phyloP scores from a whole-genome alignment of 2,329 filamentous ascomycete genomes.

The Aspergillus glaucus region DNA sequence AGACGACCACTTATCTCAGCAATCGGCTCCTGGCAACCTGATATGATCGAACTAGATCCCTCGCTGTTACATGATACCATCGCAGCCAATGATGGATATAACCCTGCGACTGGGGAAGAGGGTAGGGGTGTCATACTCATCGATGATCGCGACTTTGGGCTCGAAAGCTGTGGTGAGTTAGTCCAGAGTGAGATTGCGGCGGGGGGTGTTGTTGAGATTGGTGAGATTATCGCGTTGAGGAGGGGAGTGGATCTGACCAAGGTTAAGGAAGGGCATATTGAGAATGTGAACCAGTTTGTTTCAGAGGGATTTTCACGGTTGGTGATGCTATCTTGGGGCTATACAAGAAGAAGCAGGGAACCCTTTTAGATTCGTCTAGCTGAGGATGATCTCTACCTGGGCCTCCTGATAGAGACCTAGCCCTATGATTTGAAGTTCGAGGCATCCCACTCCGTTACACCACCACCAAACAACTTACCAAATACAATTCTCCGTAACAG shows the following conservation, averaged over 20 bases:
- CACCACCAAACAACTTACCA: constrained; percentile 21
- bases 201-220: constrained; percentile 6
- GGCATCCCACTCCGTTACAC: too few relatives aligned
- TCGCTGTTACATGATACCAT: constrained; percentile 10
- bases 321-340: constrained; percentile 3
- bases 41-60: constrained; percentile 20
- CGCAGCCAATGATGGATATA: neutral
- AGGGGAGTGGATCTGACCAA: neutral
- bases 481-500: constrained; percentile 41
- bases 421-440: too few relatives aligned
- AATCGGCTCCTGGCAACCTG: too few relatives aligned
- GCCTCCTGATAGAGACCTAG: too few relatives aligned
- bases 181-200: constrained; percentile 2
- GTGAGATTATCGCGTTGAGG: constrained; percentile 7
- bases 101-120: neutral
- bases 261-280: neutral
- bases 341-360: neutral
- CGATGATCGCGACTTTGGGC: constrained; percentile 3
- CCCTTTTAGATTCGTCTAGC: neutral
- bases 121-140: constrained; percentile 1
- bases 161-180: constrained; percentile 1
- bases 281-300: constrained; percentile 5
- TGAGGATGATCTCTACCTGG: too few relatives aligned
- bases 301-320: constrained; percentile 10
- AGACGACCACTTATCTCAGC: too few relatives aligned